Evolutionary conservation across 2,329 filamentous ascomycete species (phyloP), one percentile per base, ranked within the genome.

Genomic region (Hymenoscyphus fraxineus): DNA sequence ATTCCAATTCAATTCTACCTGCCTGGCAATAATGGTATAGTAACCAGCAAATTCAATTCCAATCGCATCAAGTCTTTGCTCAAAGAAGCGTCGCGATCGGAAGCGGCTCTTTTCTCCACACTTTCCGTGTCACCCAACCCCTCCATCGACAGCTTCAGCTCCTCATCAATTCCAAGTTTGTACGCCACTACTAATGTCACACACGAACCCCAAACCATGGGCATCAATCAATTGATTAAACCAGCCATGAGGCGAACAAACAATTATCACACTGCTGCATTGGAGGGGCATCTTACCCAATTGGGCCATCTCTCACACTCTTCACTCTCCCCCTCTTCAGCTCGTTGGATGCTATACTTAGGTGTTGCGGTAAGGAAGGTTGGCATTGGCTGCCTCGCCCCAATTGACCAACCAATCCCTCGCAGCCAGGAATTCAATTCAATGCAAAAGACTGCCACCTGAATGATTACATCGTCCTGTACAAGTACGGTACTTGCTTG

Each of bases 391-490:
- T 32, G 54, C 41, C 38, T 41, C 54, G 31, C 41, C 22, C 41
- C 60, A 22, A 57, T 58, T 57, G 60, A 58, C 60, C 60, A 58
- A 62, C 60, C 60, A 62, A 62, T 62, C 27, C 44, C 31, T 32
- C 44, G 35, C 40, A 51, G 59, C 59, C 59, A 61, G 59, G 59
- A 61, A 61, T 41, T 16, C 32, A 54, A 54, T 12, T 62, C 60
- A 27, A 57, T 62, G 38, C 60, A 27, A 57, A 57, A 16, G 32
- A 41, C 40, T 19, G 10, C n/a, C 38, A 35, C 15, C 40, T 35
- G 59, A 60, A 31, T 38, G 12, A 22, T 27, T 54, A 19, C n/a
- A 12, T 54, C 27, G 27, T 27, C 3, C 27, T 27, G 27, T 27
- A 27, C 27, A 27, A 27, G 27, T 27, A 27, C 27, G 27, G 47